These are phyloP conservation scores for Claviceps cyperi DNA, from an alignment of 2,329 filamentous ascomycete species.

Conservation along the genomic window DNA sequence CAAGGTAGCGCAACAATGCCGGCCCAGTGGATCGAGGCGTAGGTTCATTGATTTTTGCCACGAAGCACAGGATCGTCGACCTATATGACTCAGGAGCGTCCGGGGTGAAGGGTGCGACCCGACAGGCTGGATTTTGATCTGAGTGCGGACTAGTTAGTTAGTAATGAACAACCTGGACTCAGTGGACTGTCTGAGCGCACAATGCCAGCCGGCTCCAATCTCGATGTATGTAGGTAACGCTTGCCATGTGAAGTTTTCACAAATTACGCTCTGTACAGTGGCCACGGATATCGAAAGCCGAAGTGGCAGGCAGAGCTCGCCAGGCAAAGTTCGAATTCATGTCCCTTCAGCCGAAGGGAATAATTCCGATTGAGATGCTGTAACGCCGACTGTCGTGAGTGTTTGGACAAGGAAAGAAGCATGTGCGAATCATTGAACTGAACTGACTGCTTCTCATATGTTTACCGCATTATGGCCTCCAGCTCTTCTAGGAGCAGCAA, in stretches of 20 bases:
- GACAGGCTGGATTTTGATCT: conserved; percentile 9
- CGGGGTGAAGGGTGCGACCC: conserved; percentile 7
- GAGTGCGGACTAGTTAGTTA: conserved; percentile 3
- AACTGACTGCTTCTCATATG: no score
- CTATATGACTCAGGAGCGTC: conserved; percentile 1
- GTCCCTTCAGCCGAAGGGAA: not conserved
- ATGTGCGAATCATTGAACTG: no score
- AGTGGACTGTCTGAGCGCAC: not conserved
- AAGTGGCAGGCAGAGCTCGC: not conserved
- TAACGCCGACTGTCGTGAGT: not conserved
- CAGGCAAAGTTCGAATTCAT: not conserved
- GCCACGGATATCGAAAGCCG: not conserved
- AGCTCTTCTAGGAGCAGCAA: no score
- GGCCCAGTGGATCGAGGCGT: not conserved
- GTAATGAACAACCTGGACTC: not conserved
- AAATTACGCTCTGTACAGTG: not conserved
- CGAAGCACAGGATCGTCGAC: not conserved
- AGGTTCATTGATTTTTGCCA: not conserved
- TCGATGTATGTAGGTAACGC: no score
- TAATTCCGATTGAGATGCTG: not conserved
- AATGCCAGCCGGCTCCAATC: not conserved
- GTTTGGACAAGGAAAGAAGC: no score
- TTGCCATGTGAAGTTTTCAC: not conserved
- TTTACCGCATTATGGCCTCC: no score
- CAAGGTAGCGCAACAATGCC: not conserved